Evolutionary conservation across 805 yeast species (phyloP).

Genomic region (Monosporozyma unispora): DNA sequence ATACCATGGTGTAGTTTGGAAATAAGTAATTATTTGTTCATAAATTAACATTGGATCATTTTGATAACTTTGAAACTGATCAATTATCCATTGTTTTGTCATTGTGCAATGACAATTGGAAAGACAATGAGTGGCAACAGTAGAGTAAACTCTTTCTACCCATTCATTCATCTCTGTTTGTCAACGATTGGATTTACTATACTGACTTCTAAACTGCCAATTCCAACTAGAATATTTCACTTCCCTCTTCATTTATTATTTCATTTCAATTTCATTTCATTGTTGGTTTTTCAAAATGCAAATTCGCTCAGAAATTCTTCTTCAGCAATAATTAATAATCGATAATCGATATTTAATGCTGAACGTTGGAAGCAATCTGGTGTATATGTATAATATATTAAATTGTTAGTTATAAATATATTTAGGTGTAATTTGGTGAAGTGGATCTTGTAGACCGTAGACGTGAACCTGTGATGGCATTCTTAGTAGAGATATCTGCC

Average conservation of each 20-base stretch:
- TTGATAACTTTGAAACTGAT: not conserved
- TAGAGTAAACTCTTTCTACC: not conserved
- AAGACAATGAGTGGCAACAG: not conserved
- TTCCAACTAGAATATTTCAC: too few species aligned
- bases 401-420: not conserved
- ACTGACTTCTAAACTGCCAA: too few species aligned
- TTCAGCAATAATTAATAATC: too few species aligned
- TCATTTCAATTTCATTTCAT: too few species aligned
- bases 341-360: too few species aligned
- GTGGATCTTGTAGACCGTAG: constrained; percentile 18
- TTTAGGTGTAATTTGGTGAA: constrained; percentile 11
- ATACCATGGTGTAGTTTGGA: constrained; percentile 6
- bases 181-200: too few species aligned
- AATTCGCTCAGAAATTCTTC: too few species aligned
- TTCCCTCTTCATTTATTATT: too few species aligned
- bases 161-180: not conserved
- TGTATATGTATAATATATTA: too few species aligned
- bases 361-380: too few species aligned
- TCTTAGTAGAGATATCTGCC: not conserved
- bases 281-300: too few species aligned
- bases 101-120: not conserved
- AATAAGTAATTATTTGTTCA: constrained; percentile 1
- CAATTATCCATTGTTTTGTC: not conserved
- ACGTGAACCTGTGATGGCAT: constrained; percentile 7
- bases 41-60: not conserved